A percentile compares a stretch with the other conserved stretches of the same genome.
phyloP scores from a whole-genome alignment of 257 asterid genomes.

The Solanum virginianum region DNA sequence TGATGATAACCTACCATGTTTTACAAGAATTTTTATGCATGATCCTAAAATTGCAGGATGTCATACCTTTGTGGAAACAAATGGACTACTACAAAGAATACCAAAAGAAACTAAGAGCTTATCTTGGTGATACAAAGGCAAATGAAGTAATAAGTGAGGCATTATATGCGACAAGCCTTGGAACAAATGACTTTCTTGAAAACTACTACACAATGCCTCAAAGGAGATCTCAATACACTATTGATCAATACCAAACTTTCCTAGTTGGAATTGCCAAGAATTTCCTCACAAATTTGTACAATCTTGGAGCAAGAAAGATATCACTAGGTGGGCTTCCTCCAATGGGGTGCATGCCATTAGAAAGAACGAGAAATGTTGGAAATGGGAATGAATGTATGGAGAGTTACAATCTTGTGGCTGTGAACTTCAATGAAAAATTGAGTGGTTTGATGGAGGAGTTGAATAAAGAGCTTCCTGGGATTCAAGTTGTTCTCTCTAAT shows the following conservation, averaged over 20 bases:
- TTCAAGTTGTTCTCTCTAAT: constrained; percentile 62
- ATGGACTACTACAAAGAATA: constrained; percentile 71
- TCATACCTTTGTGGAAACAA: constrained; percentile 85
- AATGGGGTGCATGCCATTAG: constrained; percentile 86
- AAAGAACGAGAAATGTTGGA: constrained; percentile 37
- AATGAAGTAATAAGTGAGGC: constrained; percentile 28
- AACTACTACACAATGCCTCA: constrained; percentile 48
- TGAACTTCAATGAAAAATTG: constrained; percentile 49
- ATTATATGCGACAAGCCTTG: constrained; percentile 55
- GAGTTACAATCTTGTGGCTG: constrained; percentile 52
- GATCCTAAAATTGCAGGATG: constrained; percentile 31
- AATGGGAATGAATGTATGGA: constrained; percentile 38
- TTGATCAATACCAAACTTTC: constrained; percentile 43
- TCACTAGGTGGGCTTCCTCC: constrained; percentile 78
- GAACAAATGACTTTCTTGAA: constrained; percentile 81
- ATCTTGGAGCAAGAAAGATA: constrained; percentile 68
- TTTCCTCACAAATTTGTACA: constrained; percentile 34
- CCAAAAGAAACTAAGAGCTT: constrained; percentile 33
- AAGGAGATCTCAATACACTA: constrained; percentile 26
- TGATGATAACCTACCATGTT: background rate
- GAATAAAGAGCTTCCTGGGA: constrained; percentile 32
- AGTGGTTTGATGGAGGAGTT: constrained; percentile 22
- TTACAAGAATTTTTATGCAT: background rate
- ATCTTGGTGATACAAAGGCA: constrained; percentile 52
- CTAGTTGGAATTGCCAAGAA: constrained; percentile 42